phyloP scores from a whole-genome alignment of 1,284 basidiomycete genomes.

The Leccinum laetum region DNA sequence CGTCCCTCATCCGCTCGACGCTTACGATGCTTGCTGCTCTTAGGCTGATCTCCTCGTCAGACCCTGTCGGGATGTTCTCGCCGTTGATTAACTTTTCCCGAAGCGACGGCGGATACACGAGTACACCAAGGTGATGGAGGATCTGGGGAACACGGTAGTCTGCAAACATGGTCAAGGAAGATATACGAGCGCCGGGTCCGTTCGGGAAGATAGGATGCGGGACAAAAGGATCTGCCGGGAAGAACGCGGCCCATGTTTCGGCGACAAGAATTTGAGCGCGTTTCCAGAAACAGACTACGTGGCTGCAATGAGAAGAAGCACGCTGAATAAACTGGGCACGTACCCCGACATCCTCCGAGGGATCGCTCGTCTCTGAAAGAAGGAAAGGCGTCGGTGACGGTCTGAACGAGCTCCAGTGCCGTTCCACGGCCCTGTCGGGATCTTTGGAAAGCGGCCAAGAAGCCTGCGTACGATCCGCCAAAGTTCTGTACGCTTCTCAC shows the following conservation, averaged over 20 bases:
- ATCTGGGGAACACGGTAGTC: conserved; percentile 88
- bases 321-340: conserved; percentile 7
- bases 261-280: conserved; percentile 84
- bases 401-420: conserved; percentile 69
- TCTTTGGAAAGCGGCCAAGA: conserved; percentile 61
- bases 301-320: conserved; percentile 3
- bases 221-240: conserved; percentile 43
- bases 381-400: conserved; percentile 70
- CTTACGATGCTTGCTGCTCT: conserved; percentile 75
- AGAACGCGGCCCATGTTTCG: conserved; percentile 83
- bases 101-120: conserved; percentile 64
- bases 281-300: conserved; percentile 76
- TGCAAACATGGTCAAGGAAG: conserved; percentile 82
- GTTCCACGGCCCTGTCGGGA: conserved; percentile 53
- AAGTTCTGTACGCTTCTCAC: conserved; percentile 48
- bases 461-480: conserved; percentile 67
- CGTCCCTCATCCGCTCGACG: conserved; percentile 66
- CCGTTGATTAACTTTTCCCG: conserved; percentile 45
- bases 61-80: conserved; percentile 50
- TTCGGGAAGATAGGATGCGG: conserved; percentile 71
- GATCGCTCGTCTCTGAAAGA: conserved; percentile 71
- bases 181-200: conserved; percentile 52
- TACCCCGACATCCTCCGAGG: conserved; percentile 59
- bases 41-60: conserved; percentile 68
- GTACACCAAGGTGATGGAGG: conserved; percentile 72